Percentiles rank a stretch among this genome's conserved stretches.
Conservation (phyloP, 306 rosid species). For the Hylodesmum podocarpum region DNA sequence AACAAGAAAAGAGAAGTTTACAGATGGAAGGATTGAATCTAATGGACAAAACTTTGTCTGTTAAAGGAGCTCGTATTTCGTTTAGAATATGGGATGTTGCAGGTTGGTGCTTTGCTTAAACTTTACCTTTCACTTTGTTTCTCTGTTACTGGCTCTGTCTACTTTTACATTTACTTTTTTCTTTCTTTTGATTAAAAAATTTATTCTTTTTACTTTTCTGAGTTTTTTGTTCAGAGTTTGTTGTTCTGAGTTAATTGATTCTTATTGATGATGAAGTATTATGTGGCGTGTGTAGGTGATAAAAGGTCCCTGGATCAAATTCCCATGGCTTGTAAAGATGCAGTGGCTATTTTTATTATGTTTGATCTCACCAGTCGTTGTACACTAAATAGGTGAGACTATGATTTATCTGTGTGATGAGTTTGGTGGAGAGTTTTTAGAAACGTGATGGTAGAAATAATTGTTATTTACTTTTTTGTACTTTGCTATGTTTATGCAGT, state of each 20-base stretch:
- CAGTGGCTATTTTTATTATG: slow-evolving; percentile 92
- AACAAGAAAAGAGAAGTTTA: slow-evolving; percentile 64
- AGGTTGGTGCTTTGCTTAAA: slow-evolving; percentile 65
- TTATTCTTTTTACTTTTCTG: background rate
- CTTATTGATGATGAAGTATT: background rate
- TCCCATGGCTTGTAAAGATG: slow-evolving; percentile 94
- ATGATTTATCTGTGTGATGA: background rate
- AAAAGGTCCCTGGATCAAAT: slow-evolving; percentile 62
- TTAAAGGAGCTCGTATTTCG: slow-evolving; percentile 80
- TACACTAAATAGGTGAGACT: slow-evolving; percentile 65
- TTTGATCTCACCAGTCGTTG: slow-evolving; percentile 93
- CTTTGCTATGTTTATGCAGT: slow-evolving; percentile 44
- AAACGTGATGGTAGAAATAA: background rate
- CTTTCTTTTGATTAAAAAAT: too few relatives aligned
- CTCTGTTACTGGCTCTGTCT: background rate
- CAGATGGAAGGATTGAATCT: slow-evolving; percentile 83
- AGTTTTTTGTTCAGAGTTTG: background rate
- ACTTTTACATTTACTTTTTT: background rate
- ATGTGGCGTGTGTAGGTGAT: slow-evolving; percentile 52
- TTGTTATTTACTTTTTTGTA: background rate
- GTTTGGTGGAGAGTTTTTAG: background rate
- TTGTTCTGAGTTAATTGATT: background rate
- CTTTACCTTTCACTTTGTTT: background rate
- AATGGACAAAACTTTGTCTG: slow-evolving; percentile 77
- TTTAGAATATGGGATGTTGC: slow-evolving; percentile 88